Base-by-base conservation (phyloP, 805 yeast genomes). In the Wickerhamiella kurtzmanii region DNA sequence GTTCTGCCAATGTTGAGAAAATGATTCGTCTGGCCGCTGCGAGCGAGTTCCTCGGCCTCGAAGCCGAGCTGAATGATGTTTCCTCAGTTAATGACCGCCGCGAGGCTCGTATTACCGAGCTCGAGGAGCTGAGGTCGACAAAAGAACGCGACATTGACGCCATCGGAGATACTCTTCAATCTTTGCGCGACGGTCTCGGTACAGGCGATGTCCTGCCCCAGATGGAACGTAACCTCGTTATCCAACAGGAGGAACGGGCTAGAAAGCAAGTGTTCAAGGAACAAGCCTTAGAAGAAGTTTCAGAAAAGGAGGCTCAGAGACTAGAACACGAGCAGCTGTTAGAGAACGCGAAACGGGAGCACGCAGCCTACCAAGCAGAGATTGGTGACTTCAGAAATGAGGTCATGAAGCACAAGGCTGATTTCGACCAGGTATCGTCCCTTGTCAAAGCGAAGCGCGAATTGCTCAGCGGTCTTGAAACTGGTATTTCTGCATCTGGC, bases 1-100 rank as follows among this genome's bases (percentile, higher is more conserved):
- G 82, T 9, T 92, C 83, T 56, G 70, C 83, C 4, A 87, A 84
- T 56, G 67, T 84, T 49, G 96, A 89, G 62, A 78, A 80, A 39
- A 64, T 82, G 32, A 71, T 82, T 16, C 73, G 82, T 54, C 72
- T 85, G 1, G 82, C 86, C 1, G 79, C 80, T 43, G 88, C 95
- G 6, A 82, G 82, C 60, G 87, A 82, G 56, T 88, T 75, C 59
- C 28, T 25, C 4, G 46, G 36, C 13, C 41, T 52, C 11, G 52
- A 50, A 5, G 19, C 44, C 4, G 50, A 44, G 37, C 37, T 52
- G 28, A 50, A 43, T 32, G 25, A 22, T 6, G 38, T 20, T 4
- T 36, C 38, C n/a, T 6, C 15, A 5, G 41, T 25, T 6, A 18
- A 38, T 15, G 8, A n/a, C 8, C 17, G 38, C 13, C 41, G 41